phyloP scores from a whole-genome alignment of 208 protist species.

The Acanthamoeba comandoni region DNA sequence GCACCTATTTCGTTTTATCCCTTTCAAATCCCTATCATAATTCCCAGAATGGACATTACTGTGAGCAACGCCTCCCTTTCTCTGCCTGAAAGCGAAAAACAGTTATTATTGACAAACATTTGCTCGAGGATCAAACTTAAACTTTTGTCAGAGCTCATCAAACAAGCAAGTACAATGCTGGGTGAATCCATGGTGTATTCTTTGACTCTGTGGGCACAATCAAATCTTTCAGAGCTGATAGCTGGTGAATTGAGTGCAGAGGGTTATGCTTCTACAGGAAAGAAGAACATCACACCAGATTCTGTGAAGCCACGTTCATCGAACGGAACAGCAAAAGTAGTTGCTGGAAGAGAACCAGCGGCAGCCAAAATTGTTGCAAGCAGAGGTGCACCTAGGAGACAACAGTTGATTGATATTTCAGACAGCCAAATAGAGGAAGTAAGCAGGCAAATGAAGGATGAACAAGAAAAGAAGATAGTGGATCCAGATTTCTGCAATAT shows the following conservation, averaged over 20 bases:
- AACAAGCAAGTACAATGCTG: constrained; percentile 25
- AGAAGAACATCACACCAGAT: not conserved
- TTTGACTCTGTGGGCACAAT: constrained; percentile 28
- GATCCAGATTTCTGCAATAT: constrained; percentile 14
- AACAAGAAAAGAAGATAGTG: not conserved
- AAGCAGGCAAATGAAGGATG: constrained; percentile 7
- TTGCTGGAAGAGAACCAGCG: not conserved
- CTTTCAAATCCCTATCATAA: constrained; percentile 48
- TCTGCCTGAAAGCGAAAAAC: not conserved
- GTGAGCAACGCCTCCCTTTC: not conserved
- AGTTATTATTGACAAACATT: not conserved
- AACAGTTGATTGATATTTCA: no score
- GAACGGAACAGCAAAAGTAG: not conserved
- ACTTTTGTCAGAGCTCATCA: constrained; percentile 17
- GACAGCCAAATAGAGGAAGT: not conserved
- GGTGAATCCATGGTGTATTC: constrained; percentile 62
- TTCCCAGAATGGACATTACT: not conserved
- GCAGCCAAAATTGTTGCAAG: constrained; percentile 1
- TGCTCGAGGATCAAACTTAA: not conserved
- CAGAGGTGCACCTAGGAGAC: not conserved
- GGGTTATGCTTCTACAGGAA: not conserved
- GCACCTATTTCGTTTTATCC: constrained; percentile 57
- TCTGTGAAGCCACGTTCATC: not conserved
- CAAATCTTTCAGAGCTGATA: constrained; percentile 13
- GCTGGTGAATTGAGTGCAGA: not conserved